Evolutionary conservation across 192 early-diverging fungal genomes (phyloP), one percentile per base, ranked within the genome.

Genomic region (Backusella liffmaniae): DNA sequence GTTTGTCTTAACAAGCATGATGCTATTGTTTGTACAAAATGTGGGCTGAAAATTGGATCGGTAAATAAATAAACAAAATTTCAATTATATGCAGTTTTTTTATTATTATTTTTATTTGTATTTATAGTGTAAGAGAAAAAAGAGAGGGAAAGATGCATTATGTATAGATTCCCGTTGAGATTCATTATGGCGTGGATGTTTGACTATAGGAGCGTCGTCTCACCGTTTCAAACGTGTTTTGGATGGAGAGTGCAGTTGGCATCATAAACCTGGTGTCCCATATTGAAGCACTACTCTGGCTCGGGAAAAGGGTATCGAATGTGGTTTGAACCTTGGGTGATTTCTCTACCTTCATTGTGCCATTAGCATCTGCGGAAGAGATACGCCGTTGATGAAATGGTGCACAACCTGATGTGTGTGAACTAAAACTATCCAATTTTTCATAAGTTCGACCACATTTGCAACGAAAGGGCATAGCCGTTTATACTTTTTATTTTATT

Each of bases 381-480:
- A 37, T n/a, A 12, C 53, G 53, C 16, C 72, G 75, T 18, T 56
- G 69, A 29, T 81, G 79, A 65, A 81, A 81, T 5, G 69, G 75
- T 10, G 79, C 75, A 70, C 79, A 81, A 39, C 65, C 71, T 37
- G 75, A 77, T n/a, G 79, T 81, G 44, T 81, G 79, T n/a, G 71
- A 67, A 9, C 70, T 42, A 70, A 81, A 81, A 7, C 70, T 36
- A 74, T 81, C 79, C 23, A 67, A 46, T 44, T 77, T 76, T 59
- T 81, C 79, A 74, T 77, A 81, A 13, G 79, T 81, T 74, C 73
- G 65, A 59, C 79, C 79, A 67, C 79, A 81, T 66, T 77, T 76
- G 37, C 79, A 81, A 51, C 75, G 71, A 67, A 81, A 81, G 13
- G 79, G 79, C 79, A 81, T 81, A 30, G 3, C 3, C 73, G 34